phyloP scores from a whole-genome alignment of 306 rosid genomes.

The Trifolium pratense region DNA sequence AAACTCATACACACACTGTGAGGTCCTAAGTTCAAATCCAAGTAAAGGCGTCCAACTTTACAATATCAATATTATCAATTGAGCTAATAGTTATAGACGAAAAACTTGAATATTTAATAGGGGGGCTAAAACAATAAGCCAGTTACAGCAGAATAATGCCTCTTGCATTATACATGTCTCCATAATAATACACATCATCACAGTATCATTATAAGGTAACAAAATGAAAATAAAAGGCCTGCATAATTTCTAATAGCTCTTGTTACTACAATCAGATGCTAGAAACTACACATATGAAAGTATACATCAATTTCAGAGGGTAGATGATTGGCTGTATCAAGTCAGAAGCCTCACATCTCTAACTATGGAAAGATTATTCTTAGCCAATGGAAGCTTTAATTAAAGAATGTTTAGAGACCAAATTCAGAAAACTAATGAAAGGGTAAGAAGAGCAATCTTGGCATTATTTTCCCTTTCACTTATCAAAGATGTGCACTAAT shows the following conservation, averaged over 20 bases:
- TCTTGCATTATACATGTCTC: neutral
- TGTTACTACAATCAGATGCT: neutral
- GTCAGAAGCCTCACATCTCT: neutral
- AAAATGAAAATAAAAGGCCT: neutral
- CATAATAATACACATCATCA: neutral
- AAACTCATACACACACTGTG: too few species aligned
- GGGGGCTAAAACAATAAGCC: neutral
- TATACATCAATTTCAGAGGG: neutral
- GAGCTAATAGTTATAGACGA: too few species aligned
- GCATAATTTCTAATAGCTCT: neutral
- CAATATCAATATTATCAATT: too few species aligned
- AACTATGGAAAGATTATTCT: neutral
- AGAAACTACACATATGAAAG: neutral
- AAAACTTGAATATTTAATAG: too few species aligned
- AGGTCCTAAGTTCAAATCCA: too few species aligned
- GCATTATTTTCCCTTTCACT: slow-evolving; percentile 36
- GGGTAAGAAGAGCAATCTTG: slow-evolving; percentile 16
- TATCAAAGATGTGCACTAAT: slow-evolving; percentile 33
- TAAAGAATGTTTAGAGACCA: slow-evolving; percentile 14
- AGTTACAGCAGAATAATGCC: neutral
- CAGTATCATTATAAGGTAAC: neutral
- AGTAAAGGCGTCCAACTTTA: too few species aligned
- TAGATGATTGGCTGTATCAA: neutral
- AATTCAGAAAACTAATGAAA: slow-evolving; percentile 14
- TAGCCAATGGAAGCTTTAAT: slow-evolving; percentile 28